Base-by-base conservation (phyloP, 164 flowering plant genomes). In the Vitis labrusca region DNA sequence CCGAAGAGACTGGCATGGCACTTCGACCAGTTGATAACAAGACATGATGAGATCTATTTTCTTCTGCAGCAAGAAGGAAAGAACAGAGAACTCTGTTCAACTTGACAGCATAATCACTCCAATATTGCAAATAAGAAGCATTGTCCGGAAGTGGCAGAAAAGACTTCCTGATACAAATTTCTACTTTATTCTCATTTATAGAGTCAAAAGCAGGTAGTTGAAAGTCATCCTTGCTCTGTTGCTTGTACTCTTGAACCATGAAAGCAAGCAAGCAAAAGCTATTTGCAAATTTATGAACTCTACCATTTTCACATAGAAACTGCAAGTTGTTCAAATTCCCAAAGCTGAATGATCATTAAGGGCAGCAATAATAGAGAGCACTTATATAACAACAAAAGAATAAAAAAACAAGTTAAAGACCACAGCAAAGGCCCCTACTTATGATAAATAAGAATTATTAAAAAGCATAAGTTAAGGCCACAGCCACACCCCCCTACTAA, bases 251-350 rank as follows among this genome's bases (percentile, higher is more conserved):
- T 75, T 93, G 94, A 78, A 95, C 83, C 88, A 85, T 81, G 79
- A 91, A 93, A 74, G 92, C 86, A 72, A 88, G 88, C 61, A 86
- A 85, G 79, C 98, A 95, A 75, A 91, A 86, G 81, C 91, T 91
- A 81, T 91, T 95, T 65, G 98, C 96, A 79, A 95, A 88, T 76
- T 95, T 95, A 58, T 95, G 98, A 65, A 93, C 85, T 71, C 99
- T 88, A 68, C 99, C 99, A 78, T 84, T 89, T 82, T 95, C 99
- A 74, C 91, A 93, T 10, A 95, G 83, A 71, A 95, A 95, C 78
- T 91, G 98, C 88, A 95, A 81, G 77, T 91, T 93, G 81, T 79
- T 89, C 76, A 95, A 69, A 83, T 90, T 95, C 52, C 93, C 98
- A 83, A 84, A 95, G 74, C 99, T 95, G 79, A 19, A 79, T 29